Evolutionary conservation across 306 rosid species (phyloP).

Genomic region (Trifolium repens): DNA sequence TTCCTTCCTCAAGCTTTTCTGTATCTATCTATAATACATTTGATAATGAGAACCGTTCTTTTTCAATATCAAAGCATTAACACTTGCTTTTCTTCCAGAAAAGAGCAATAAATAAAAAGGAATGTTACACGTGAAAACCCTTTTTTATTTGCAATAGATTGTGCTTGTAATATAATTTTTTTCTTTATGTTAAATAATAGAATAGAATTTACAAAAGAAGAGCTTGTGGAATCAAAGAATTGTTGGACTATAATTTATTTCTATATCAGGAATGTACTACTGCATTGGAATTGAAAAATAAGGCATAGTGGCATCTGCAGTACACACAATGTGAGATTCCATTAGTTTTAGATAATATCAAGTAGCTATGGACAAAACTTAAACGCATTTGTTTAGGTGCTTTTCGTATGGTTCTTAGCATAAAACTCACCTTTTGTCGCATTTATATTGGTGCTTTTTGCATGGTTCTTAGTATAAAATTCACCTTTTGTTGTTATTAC

Average conservation of each 20-base stretch:
- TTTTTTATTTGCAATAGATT: conserved; percentile 31
- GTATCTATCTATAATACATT: neutral
- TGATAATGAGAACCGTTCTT: conserved; percentile 47
- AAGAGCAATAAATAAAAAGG: neutral
- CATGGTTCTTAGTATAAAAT: no score
- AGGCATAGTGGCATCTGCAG: neutral
- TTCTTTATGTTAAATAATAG: neutral
- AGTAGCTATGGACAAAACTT: no score
- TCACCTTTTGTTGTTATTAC: no score
- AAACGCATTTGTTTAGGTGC: no score
- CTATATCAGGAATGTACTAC: neutral
- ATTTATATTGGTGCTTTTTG: no score
- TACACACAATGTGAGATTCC: conserved; percentile 7
- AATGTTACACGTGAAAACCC: neutral
- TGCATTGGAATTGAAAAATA: conserved; percentile 34
- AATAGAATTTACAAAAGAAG: conserved; percentile 18
- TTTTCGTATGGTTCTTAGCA: no score
- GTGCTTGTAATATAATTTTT: conserved; percentile 32
- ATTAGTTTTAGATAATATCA: neutral
- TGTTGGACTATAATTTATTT: conserved; percentile 34
- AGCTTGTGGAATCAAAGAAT: conserved; percentile 20
- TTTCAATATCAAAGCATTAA: conserved; percentile 17
- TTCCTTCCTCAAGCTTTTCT: conserved; percentile 37
- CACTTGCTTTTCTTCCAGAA: conserved; percentile 36
- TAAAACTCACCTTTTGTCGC: no score